Conservation (phyloP, 208 protist genomes). For the Lotmaria passim region DNA sequence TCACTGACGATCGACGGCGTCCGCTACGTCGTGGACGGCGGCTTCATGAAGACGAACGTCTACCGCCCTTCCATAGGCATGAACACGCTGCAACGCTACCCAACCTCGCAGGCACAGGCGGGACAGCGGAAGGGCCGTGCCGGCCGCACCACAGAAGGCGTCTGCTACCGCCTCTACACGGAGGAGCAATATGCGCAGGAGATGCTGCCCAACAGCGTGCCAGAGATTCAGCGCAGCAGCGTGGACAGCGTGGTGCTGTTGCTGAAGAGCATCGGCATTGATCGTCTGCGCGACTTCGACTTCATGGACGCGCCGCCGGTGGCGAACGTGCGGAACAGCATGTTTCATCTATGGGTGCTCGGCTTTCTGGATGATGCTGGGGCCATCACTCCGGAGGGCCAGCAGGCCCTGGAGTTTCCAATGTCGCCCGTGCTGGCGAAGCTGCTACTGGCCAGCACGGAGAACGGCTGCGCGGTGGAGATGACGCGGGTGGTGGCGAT, state of each 20-base stretch:
- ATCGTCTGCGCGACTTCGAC: slow-evolving; percentile 97
- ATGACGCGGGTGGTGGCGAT: slow-evolving; percentile 96
- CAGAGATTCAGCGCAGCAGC: slow-evolving; percentile 98
- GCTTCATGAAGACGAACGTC: slow-evolving; percentile 99
- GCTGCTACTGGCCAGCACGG: slow-evolving; percentile 91
- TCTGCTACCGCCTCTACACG: slow-evolving; percentile 98
- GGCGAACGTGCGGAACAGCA: slow-evolving; percentile 94
- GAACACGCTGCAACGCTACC: slow-evolving; percentile 96
- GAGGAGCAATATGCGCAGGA: slow-evolving; percentile 94
- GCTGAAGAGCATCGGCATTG: slow-evolving; percentile 97
- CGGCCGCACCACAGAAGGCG: slow-evolving; percentile 96
- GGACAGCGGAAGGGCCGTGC: slow-evolving; percentile 97
- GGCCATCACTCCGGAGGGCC: slow-evolving; percentile 94
- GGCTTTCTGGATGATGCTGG: slow-evolving; percentile 97
- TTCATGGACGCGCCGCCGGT: slow-evolving; percentile 99
- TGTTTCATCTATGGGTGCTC: slow-evolving; percentile 98
- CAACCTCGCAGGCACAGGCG: slow-evolving; percentile 97
- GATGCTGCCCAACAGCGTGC: slow-evolving; percentile 95
- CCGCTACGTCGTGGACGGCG: slow-evolving; percentile 96
- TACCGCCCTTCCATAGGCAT: slow-evolving; percentile 97
- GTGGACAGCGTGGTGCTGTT: slow-evolving; percentile 94
- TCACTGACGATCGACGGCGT: slow-evolving; percentile 99
- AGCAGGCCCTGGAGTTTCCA: slow-evolving; percentile 98
- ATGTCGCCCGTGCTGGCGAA: slow-evolving; percentile 97
- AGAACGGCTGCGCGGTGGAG: slow-evolving; percentile 88